Base-by-base conservation (phyloP, 2,329 filamentous ascomycete genomes). In the Pseudogymnoascus sp. region DNA sequence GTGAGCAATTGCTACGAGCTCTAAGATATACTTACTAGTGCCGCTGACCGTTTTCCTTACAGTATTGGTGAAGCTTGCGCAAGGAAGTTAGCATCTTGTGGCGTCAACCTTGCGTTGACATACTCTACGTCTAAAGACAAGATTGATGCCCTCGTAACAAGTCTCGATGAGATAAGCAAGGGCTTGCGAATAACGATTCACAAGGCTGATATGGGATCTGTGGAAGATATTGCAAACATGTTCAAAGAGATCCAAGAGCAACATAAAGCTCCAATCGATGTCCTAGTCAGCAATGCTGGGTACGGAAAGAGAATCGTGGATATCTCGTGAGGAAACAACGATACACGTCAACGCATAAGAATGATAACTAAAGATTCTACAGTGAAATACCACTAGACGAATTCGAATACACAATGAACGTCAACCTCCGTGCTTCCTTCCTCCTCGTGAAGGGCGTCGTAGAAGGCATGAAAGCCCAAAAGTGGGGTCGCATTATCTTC, bases 281-380 rank as follows among this genome's bases (percentile, higher is more conserved):
- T 90, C 21, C 76, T 90, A 2, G 73, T 90, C 25, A 83, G 82
- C 8, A 90, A 90, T 69, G 87, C 87, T 1, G 87, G 86, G 0
- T 81, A 87, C 67, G 86, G 86, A 43, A 85, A 85, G 70, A 79
- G 85, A n/a, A 82, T 86, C 64, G 65, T 68, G 4, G 67, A 72
- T 67, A 61, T 72, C 41, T 69, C 65, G 66, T 67, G 23, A 14
- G 61, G 7, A 23, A 14, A 54, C 37, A 34, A 61, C n/a, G 16
- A 21, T n/a, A 19, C 21, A 21, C 39, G 16, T 19, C 8, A 43
- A 48, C 13, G 39, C 7, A 43, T 28, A 28, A 16, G 61, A 43
- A 8, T 51, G 34, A 23, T 61, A 23, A 25, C 45, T 65, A 14
- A 45, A 23, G n/a, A 65, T 54, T 14, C 48, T 57, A 25, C 48